Evolutionary conservation across 1,139 yeast species (phyloP), one percentile per base, ranked within the genome.

Genomic region (Yamadazyma sp.): DNA sequence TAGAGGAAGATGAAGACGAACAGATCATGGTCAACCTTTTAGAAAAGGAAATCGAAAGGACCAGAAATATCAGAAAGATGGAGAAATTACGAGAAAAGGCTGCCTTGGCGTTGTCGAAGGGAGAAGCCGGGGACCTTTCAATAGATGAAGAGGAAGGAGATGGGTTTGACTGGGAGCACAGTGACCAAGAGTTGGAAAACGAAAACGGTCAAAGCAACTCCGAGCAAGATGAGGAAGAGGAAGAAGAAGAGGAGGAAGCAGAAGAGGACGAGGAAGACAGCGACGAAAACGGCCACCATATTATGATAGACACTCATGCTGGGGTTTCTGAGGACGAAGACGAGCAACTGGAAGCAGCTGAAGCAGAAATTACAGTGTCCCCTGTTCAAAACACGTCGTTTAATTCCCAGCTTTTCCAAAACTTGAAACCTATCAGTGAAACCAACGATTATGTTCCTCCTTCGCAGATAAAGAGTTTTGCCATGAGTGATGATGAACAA

Each of bases 1-100:
- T 45, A 4, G 73, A 67, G 40, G 53, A 67, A 33, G 69, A 68
- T 39, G 59, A 67, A 46, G 72, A 67, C 37, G 73, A 67, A 34
- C 73, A 67, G 37, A 58, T 63, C 16, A 66, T 67, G 72, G 73
- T 71, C 3, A 58, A 66, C n/a, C 62, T 83, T 33, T 64, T 83
- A 46, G 88, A 83, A 47, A 70, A 77, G 41, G 90, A 84, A 52
- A 70, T 79, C 50, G 75, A 74, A 45, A 65, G 82, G 45, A 76
- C 67, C 23, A 61, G 78, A 50, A 68, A 64, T 36, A 67, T 76
- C 23, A 66, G 82, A 41, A 74, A 70, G 48, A 71, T 69, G 40
- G 86, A 78, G 40, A 69, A 73, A 43, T 44, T 64, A 26, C 57
- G 58, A 38, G 74, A 68, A 44, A 62, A 53, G 40, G 74, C 73